phyloP scores from a whole-genome alignment of 1,284 basidiomycete genomes.

The Apiotrichum akiyoshidainum region DNA sequence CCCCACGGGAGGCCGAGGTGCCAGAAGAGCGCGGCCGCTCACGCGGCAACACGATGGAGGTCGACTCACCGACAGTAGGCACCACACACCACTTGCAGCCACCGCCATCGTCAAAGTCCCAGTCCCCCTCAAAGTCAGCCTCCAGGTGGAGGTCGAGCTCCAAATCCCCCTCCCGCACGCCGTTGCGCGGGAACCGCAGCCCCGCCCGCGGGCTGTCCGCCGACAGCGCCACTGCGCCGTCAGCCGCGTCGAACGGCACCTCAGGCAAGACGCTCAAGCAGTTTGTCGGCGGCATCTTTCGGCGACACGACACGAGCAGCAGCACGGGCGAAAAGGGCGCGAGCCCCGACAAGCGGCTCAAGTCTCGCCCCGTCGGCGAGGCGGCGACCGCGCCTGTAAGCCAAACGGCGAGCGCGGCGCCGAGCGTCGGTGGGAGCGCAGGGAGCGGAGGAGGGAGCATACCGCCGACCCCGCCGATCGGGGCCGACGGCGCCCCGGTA shows the following conservation, averaged over 20 bases:
- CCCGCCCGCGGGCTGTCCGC: neutral
- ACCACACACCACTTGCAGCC: neutral
- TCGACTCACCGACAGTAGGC: conserved; percentile 11
- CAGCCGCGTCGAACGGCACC: neutral
- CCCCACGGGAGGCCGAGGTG: neutral
- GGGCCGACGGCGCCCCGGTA: conserved; percentile 13
- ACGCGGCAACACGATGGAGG: conserved; percentile 15
- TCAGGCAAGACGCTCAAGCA: conserved; percentile 3
- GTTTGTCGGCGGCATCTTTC: conserved; percentile 19
- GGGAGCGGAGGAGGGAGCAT: too few species aligned
- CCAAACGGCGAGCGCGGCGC: neutral
- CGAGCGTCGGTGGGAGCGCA: too few species aligned
- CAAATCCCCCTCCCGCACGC: too few species aligned
- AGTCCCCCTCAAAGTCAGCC: too few species aligned
- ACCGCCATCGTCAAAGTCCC: neutral
- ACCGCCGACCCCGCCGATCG: neutral
- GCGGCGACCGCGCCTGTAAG: neutral
- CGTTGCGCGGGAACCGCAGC: too few species aligned
- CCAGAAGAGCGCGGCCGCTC: neutral
- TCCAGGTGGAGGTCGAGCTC: too few species aligned
- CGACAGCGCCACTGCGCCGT: neutral
- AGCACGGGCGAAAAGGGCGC: neutral
- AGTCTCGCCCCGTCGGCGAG: neutral
- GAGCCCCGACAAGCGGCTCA: neutral
- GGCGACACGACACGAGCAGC: conserved; percentile 2